phyloP scores from a whole-genome alignment of 257 asterid species.

The Nicotiana undulata region DNA sequence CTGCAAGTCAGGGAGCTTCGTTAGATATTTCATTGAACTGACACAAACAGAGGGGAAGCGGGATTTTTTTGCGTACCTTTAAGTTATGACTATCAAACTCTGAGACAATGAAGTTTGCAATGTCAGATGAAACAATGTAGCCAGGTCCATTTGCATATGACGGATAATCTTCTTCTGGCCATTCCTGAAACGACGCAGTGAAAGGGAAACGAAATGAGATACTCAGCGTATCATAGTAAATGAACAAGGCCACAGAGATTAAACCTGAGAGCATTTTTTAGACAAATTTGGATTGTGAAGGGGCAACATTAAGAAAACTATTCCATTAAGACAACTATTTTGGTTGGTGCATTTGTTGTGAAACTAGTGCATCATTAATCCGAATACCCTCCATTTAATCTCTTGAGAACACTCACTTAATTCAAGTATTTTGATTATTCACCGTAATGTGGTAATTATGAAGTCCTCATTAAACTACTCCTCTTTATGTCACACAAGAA shows the following conservation, averaged over 20 bases:
- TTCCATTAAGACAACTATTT: background rate
- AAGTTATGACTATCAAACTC: slow-evolving; percentile 55
- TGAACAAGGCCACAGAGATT: background rate
- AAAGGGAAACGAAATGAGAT: background rate
- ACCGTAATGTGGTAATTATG: background rate
- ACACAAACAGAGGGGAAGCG: background rate
- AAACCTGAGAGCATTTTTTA: background rate
- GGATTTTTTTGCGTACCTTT: slow-evolving; percentile 40
- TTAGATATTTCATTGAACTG: background rate
- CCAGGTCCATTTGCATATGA: slow-evolving; percentile 99
- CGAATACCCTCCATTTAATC: background rate
- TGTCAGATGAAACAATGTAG: slow-evolving; percentile 80
- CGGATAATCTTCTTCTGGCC: slow-evolving; percentile 97
- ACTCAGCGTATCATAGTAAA: background rate
- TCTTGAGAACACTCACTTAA: background rate
- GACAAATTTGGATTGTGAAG: background rate
- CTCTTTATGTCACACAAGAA: background rate
- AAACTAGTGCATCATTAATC: background rate
- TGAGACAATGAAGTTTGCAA: slow-evolving; percentile 60
- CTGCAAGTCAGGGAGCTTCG: slow-evolving; percentile 26
- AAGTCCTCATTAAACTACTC: background rate
- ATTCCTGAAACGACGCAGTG: slow-evolving; percentile 47
- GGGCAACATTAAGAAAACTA: background rate
- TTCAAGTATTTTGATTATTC: background rate
- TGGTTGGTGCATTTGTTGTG: background rate